Conservation (phyloP, 2,329 filamentous ascomycete genomes). For the Trichoderma semiorbis region DNA sequence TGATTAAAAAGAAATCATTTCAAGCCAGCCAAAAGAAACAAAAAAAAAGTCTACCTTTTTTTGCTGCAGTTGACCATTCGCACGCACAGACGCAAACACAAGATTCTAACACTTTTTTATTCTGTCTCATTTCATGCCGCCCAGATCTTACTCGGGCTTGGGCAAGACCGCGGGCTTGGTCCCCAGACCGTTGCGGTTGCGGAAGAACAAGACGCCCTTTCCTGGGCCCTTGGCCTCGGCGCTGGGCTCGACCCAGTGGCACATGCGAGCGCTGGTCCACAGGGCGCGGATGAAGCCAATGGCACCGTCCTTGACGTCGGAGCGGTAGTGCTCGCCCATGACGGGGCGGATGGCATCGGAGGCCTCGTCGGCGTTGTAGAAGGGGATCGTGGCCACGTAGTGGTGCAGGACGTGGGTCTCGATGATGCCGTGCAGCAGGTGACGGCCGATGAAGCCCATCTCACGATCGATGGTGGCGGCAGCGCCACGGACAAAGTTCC, state of each 20-base stretch:
- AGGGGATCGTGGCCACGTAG: constrained; percentile 93
- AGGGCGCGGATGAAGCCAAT: constrained; percentile 81
- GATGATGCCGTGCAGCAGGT: constrained; percentile 90
- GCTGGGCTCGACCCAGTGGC: constrained; percentile 96
- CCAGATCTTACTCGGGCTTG: constrained; percentile 18
- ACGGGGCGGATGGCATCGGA: constrained; percentile 89
- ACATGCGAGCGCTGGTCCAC: constrained; percentile 77
- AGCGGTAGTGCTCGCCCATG: constrained; percentile 94
- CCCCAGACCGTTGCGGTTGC: constrained; percentile 88
- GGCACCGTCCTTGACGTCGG: constrained; percentile 72
- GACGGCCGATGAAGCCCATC: constrained; percentile 91
- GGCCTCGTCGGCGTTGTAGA: constrained; percentile 94
- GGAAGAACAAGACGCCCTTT: constrained; percentile 88
- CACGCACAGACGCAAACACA: neutral
- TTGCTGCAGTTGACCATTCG: neutral
- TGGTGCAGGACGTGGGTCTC: constrained; percentile 98
- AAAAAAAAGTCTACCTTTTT: neutral
- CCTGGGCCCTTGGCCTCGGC: constrained; percentile 75
- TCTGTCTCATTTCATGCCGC: neutral
- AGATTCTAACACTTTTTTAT: neutral
- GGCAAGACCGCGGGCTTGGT: constrained; percentile 37
- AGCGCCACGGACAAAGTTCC: constrained; percentile 91
- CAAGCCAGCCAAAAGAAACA: neutral
- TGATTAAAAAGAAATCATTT: neutral
- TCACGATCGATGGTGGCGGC: constrained; percentile 96